Evolutionary conservation across 192 early-diverging fungal genomes (phyloP).

Genomic region (Martensiomyces pterosporus): DNA sequence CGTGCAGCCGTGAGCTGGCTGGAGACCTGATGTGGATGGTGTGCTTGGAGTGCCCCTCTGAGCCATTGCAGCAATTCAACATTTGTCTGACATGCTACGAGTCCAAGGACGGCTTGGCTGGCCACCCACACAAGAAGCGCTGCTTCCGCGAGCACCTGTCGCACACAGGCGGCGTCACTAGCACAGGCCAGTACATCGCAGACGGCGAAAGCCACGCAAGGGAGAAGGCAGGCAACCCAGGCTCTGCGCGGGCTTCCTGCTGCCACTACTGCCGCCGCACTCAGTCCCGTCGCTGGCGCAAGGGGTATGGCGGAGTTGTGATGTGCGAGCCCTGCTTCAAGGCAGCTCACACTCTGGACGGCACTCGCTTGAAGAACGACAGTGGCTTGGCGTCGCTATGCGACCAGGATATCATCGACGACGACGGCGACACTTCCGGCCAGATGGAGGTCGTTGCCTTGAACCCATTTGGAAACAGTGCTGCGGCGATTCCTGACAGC

Average conservation of each 20-base stretch:
- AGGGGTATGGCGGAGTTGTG: slow-evolving; percentile 44
- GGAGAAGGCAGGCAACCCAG: not conserved
- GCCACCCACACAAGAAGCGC: slow-evolving; percentile 49
- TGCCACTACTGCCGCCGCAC: slow-evolving; percentile 48
- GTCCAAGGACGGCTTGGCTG: slow-evolving; percentile 33
- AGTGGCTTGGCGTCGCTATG: not conserved
- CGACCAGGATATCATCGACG: slow-evolving; percentile 19
- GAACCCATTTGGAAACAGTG: slow-evolving; percentile 42
- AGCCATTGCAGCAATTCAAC: slow-evolving; percentile 25
- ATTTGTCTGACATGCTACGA: slow-evolving; percentile 47
- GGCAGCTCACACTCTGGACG: slow-evolving; percentile 27
- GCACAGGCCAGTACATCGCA: slow-evolving; percentile 7
- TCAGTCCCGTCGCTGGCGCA: slow-evolving; percentile 42
- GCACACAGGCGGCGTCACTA: slow-evolving; percentile 8
- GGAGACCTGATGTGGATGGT: slow-evolving; percentile 48
- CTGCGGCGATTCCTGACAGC: not conserved
- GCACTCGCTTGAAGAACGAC: not conserved
- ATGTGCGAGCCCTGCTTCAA: slow-evolving; percentile 51
- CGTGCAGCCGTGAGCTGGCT: slow-evolving; percentile 21
- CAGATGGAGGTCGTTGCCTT: slow-evolving; percentile 42
- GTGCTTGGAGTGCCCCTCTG: slow-evolving; percentile 34
- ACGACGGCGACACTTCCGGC: slow-evolving; percentile 11
- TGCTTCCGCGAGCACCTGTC: slow-evolving; percentile 49
- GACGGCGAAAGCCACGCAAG: not conserved
- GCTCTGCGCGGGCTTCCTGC: not conserved